phyloP scores from a whole-genome alignment of 1,284 basidiomycete species.

The Trametes sp. region DNA sequence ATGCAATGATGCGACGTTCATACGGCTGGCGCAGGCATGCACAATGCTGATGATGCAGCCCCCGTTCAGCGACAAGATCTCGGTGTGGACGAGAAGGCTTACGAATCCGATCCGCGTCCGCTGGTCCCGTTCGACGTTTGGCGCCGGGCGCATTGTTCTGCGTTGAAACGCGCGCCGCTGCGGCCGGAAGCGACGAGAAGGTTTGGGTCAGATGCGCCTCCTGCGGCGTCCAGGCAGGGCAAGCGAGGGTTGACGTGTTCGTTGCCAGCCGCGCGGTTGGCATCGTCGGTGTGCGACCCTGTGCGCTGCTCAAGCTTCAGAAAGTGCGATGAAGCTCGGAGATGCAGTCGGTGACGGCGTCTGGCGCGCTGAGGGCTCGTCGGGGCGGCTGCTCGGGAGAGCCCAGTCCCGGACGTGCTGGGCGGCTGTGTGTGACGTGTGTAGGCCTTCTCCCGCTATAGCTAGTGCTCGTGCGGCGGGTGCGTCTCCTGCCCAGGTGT shows the following conservation, averaged over 20 bases:
- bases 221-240: neutral
- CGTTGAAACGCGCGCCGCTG: neutral
- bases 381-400: neutral
- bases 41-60: neutral
- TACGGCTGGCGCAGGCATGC: neutral
- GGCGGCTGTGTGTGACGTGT: neutral
- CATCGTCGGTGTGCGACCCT: conserved; percentile 8
- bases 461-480: neutral
- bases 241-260: conserved; percentile 8
- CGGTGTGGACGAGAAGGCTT: conserved; percentile 15
- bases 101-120: conserved; percentile 20
- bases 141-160: neutral
- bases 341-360: conserved; percentile 4
- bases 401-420: conserved; percentile 4
- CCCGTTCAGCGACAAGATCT: conserved; percentile 3
- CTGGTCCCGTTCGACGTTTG: too few species aligned
- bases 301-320: conserved; percentile 5
- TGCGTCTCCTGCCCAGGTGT: too few species aligned
- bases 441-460: conserved; percentile 17
- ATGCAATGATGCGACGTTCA: conserved; percentile 5
- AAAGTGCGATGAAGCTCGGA: conserved; percentile 1
- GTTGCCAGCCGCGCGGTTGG: conserved; percentile 5
- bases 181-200: conserved; percentile 16
- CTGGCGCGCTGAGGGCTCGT: neutral
- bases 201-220: conserved; percentile 6